Base-by-base conservation (phyloP, 2,329 filamentous ascomycete species). In the Microcyclospora tardicrescens region DNA sequence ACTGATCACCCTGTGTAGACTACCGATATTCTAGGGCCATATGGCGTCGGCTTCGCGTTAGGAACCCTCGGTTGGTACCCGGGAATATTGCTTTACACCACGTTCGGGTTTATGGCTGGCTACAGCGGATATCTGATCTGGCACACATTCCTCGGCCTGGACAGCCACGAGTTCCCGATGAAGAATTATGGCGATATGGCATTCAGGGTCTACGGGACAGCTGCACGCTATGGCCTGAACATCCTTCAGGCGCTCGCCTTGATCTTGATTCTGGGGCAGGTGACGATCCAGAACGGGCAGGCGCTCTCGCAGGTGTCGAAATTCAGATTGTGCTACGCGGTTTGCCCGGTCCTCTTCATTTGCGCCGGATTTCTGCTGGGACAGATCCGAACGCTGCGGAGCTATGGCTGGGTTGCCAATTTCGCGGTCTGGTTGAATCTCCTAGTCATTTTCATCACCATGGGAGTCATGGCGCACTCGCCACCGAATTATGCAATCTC, bases 341-440 rank as follows among this genome's bases (percentile, higher is more conserved):
- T 65, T 1, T 61, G 72, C 29, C 60, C 74, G 31, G 64, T 73
- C 33, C 63, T 77, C 28, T 48, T 51, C 31, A 38, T 49, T 13
- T 49, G 65, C 12, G 63, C 61, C 2, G 72, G 73, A 11, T 71
- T 74, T 43, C 31, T 72, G 13, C 44, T 75, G 2, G 68, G 69
- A 3, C 72, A 75, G 46, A 68, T 77, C 35, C 64, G 73, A 10
- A 75, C 71, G 1, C 59, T 77, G 31, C 64, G 69, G 47, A 56
- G 62, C 11, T 71, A 71, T 39, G 69, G 70, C 4, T 73, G 69
- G 66, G 51, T 76, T 2, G 72, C 72, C 12, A 75, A 73, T 45
- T 48, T 67, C 11, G 66, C 71, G 1, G 66, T 77, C 4, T 76
- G 69, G 65, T 47, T 75, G 35, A 75, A 73, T 43, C 45, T 76